Evolutionary conservation across 2,329 filamentous ascomycete genomes (phyloP).

Genomic region (Colletotrichum australisinense): DNA sequence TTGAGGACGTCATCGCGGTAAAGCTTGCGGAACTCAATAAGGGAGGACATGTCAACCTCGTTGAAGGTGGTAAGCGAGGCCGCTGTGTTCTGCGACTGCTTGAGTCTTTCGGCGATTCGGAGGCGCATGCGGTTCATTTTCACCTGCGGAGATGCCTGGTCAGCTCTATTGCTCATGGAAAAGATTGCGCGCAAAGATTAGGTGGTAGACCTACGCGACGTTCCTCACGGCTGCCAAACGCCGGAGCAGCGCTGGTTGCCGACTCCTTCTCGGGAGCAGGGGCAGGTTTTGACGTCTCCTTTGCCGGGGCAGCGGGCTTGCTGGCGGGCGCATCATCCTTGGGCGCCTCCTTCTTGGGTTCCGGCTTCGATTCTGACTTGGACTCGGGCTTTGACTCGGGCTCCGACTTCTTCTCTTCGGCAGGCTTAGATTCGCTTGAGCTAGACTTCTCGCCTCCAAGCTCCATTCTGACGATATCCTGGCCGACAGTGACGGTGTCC

Average conservation of each 20-base stretch:
- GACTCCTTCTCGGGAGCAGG: conserved; percentile 39
- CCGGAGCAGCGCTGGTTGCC: conserved; percentile 44
- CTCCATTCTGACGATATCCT: conserved; percentile 89
- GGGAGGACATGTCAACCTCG: conserved; percentile 97
- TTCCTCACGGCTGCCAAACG: conserved; percentile 84
- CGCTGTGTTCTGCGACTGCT: conserved; percentile 99
- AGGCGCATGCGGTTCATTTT: conserved; percentile 99
- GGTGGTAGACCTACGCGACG: conserved; percentile 73
- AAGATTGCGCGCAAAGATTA: not conserved
- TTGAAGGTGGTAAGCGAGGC: conserved; percentile 98
- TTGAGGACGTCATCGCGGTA: conserved; percentile 98
- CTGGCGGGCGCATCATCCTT: conserved; percentile 44
- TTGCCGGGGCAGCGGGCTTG: conserved; percentile 35
- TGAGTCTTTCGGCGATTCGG: conserved; percentile 95
- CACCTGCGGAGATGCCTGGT: conserved; percentile 65
- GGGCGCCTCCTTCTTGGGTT: conserved; percentile 54
- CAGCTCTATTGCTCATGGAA: not conserved
- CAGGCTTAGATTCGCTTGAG: conserved; percentile 10
- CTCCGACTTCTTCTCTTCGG: conserved; percentile 28
- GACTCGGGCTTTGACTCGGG: conserved; percentile 35
- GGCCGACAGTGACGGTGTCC: conserved; percentile 93
- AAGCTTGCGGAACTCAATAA: conserved; percentile 96
- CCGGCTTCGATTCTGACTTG: conserved; percentile 53
- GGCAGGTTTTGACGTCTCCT: conserved; percentile 39
- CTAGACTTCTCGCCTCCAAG: conserved; percentile 62